Evolutionary conservation across 768 basidiomycete genomes (phyloP).

Genomic region (Kwoniella mangroviensis): DNA sequence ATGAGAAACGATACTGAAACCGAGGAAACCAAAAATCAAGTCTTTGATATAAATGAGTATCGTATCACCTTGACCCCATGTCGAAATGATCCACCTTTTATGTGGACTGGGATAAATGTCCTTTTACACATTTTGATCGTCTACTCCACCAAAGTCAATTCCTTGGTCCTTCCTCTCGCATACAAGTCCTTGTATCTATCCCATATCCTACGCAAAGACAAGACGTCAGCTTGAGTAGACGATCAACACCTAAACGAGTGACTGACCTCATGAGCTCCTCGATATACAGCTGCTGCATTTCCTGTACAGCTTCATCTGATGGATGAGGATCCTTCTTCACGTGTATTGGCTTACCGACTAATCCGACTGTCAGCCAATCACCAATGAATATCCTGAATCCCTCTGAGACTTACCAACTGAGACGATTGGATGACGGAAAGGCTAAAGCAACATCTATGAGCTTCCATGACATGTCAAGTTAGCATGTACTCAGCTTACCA

Average conservation of each 20-base stretch:
- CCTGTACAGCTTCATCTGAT: conserved; percentile 75
- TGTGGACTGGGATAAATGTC: neutral
- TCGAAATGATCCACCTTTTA: no score
- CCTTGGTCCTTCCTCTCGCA: conserved; percentile 73
- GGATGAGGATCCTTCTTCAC: conserved; percentile 79
- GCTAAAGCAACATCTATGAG: conserved; percentile 59
- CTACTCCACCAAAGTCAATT: conserved; percentile 57
- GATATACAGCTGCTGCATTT: conserved; percentile 83
- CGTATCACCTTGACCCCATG: no score
- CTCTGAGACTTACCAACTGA: conserved; percentile 74
- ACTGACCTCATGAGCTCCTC: conserved; percentile 84
- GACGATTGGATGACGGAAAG: conserved; percentile 92
- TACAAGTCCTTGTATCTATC: conserved; percentile 93
- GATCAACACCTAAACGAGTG: no score
- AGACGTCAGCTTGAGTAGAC: conserved; percentile 17
- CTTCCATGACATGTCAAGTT: no score
- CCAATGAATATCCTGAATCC: no score
- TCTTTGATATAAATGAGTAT: neutral
- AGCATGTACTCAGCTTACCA: conserved; percentile 56
- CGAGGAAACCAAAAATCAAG: neutral
- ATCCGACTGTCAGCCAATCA: neutral
- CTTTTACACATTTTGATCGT: neutral
- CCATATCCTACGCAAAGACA: conserved; percentile 73
- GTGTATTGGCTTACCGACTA: conserved; percentile 88
- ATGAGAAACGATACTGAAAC: neutral